Conservation (phyloP, 257 asterid species). For the Penstemon davidsonii region DNA sequence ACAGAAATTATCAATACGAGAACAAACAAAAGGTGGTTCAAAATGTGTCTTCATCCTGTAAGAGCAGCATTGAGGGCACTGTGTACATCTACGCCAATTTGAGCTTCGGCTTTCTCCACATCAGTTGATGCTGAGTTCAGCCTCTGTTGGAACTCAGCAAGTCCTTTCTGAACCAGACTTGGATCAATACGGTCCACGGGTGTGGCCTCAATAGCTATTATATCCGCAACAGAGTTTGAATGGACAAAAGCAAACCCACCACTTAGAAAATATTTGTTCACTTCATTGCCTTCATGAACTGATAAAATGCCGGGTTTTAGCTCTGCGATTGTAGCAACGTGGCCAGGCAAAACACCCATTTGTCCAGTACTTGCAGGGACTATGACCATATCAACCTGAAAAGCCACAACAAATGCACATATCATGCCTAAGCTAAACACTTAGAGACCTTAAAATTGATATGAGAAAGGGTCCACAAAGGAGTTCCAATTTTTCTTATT, state of each 20-base stretch:
- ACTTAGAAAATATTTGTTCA: constrained; percentile 64
- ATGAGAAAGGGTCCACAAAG: no score
- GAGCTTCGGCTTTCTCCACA: constrained; percentile 84
- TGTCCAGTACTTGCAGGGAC: constrained; percentile 84
- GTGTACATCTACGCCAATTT: constrained; percentile 81
- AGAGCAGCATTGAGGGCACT: constrained; percentile 84
- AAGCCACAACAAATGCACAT: background rate
- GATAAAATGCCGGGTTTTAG: constrained; percentile 72
- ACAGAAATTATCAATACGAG: background rate
- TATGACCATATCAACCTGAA: constrained; percentile 90
- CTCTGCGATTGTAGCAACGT: constrained; percentile 86
- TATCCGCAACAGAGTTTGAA: constrained; percentile 72
- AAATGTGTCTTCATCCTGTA: constrained; percentile 46
- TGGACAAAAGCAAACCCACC: constrained; percentile 81
- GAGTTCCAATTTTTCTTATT: no score
- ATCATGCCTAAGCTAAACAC: no score
- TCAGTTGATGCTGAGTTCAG: constrained; percentile 73
- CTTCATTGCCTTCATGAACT: constrained; percentile 77
- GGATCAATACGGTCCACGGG: constrained; percentile 71
- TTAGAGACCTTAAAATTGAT: no score
- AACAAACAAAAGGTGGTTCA: constrained; percentile 1
- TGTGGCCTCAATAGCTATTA: constrained; percentile 72
- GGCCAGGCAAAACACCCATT: constrained; percentile 94
- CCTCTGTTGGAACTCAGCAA: constrained; percentile 71
- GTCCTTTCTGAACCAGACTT: constrained; percentile 65